Base-by-base conservation (phyloP, 1,284 basidiomycete species). In the Pyrrhoderma noxium region DNA sequence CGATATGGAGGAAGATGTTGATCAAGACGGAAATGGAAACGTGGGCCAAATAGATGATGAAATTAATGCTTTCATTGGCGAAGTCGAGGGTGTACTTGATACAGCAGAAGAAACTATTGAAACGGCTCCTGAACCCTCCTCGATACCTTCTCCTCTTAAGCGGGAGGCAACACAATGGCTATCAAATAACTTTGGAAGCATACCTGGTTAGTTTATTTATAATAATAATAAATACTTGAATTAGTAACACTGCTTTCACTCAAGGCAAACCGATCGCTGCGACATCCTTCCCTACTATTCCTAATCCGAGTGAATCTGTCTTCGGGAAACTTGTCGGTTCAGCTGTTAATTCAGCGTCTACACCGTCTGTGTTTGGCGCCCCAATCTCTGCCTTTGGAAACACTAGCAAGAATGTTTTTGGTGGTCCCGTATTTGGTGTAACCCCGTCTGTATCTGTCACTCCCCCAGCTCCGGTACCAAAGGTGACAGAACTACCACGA, bases 141-240 rank as follows among this genome's bases (percentile, higher is more conserved):
- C 35, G 48, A 37, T n/a, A n/a, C 18, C 43, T 51, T 23, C 51
- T 25, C 57, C 52, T 1, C 50, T 62, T 31, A 61, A 64, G 53
- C 60, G 60, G n/a, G 66, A 62, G 41, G 68, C 67, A 5, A 68
- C 70, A 1, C 67, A 67, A 51, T 74, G 72, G 74, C 53, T 68
- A 3, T 59, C 62, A n/a, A 64, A 64, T 48, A 69, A 64, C 43
- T 69, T 70, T 56, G 68, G 62, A 56, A 39, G 22, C 43, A 47
- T 50, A 40, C 37, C 14, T 5, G 27, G 37, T 51, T 8, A 13
- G 35, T 45, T 38, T 21, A 18, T 21, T 49, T 36, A 25, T 37
- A 37, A 16, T 46, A 19, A 11, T 11, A 16, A 50, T 21, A 11
- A 35, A 8, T 52, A 2, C 18, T 22, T 37, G n/a, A 7, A 18